Evolutionary conservation across 495 filamentous ascomycete species (phyloP).

Genomic region (Entonaema liquescens): DNA sequence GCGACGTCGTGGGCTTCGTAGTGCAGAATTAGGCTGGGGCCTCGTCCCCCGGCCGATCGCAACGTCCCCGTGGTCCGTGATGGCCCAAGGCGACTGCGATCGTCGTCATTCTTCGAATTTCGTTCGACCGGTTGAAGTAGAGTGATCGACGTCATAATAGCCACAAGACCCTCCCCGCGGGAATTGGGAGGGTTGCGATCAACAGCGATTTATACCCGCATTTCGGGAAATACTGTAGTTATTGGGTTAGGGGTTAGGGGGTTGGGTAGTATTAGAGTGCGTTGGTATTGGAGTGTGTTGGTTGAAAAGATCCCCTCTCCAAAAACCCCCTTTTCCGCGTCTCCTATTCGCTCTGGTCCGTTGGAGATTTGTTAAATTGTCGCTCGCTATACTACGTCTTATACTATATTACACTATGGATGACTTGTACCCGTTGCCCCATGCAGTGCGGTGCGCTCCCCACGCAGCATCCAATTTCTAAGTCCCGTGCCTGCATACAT

Average conservation of each 20-base stretch:
- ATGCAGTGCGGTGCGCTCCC: too few species aligned
- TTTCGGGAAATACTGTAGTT: slow-evolving; percentile 24
- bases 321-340: neutral
- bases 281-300: neutral
- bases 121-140: slow-evolving; percentile 20
- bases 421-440: too few species aligned
- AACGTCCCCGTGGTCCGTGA: slow-evolving; percentile 16
- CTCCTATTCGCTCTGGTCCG: neutral
- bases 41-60: slow-evolving; percentile 25
- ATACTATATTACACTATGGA: too few species aligned
- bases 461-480: slow-evolving; percentile 1
- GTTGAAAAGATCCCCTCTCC: slow-evolving; percentile 29
- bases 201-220: slow-evolving; percentile 27
- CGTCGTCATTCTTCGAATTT: slow-evolving; percentile 13
- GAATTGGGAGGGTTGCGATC: slow-evolving; percentile 24
- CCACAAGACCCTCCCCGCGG: slow-evolving; percentile 12
- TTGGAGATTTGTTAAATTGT: neutral
- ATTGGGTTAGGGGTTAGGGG: slow-evolving; percentile 17
- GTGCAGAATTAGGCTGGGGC: slow-evolving; percentile 15
- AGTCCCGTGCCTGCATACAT: slow-evolving; percentile 39
- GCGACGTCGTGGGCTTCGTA: slow-evolving; percentile 2
- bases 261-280: neutral
- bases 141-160: slow-evolving; percentile 38
- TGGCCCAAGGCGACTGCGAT: slow-evolving; percentile 16
- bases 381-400: neutral